Evolutionary conservation across 2,329 filamentous ascomycete genomes (phyloP), one percentile per base, ranked within the genome.

Genomic region (Phaeomoniella chlamydospora): DNA sequence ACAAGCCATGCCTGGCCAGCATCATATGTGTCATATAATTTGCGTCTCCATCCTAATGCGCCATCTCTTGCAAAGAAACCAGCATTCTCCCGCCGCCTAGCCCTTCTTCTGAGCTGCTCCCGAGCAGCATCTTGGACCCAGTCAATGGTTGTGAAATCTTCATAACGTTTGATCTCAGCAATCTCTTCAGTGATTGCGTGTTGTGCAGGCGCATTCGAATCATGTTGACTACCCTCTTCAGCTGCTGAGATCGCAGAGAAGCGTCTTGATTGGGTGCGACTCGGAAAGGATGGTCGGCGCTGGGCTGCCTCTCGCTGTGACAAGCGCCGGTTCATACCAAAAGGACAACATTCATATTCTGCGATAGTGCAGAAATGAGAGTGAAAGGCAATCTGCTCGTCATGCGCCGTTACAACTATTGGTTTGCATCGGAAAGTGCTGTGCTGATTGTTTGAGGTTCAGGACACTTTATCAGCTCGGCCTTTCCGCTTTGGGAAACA

Each of bases 1-100:
- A 98, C 90, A 39, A 98, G 87, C 90, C 90, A 98, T 15, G 85
- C 88, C 60, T 98, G 90, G 2, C 85, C 90, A 9, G 90, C 90
- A 58, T 96, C 87, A 57, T 96, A 98, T 18, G 82, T 82, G 54
- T 90, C 83, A 62, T 74, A 76, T 19, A 94, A 59, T 49, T 78
- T 82, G 42, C 83, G 73, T 53, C 83, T 71, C 86, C 87, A 96
- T 40, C 80, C 80, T 37, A 75, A 68, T 18, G 78, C 74, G 19
- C 72, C 72, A 40, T 70, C 65, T 37, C 74, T 68, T 43, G 84
- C 77, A 57, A 82, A 81, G 41, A 82, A 75, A 29, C 79, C 77
- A 2, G 73, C 76, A 4, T 78, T 75, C 49, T 79, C 76, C 55
- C 76, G 78, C 49, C 82, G 73, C 46, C 80, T 72, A 33, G 80